Conservation (phyloP, 176 grass and related monocot species). For the Dendrocalamus sinicus region DNA sequence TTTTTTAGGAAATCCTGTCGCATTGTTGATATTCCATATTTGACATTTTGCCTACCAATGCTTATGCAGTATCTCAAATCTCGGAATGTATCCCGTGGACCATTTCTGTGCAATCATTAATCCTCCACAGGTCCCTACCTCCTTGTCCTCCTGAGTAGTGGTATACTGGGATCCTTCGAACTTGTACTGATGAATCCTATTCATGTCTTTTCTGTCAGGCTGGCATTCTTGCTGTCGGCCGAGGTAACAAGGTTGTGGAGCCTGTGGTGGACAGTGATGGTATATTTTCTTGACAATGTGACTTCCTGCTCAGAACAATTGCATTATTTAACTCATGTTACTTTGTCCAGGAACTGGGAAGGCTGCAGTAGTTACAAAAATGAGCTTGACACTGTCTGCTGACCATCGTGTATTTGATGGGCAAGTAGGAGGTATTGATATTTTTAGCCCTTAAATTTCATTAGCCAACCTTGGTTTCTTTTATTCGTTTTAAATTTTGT, state of each 20-base stretch:
- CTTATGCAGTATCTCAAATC: conserved; percentile 89
- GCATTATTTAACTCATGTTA: conserved; percentile 20
- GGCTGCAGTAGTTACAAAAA: conserved; percentile 74
- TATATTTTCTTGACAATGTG: conserved; percentile 46
- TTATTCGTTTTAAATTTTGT: conserved; percentile 28
- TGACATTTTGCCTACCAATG: conserved; percentile 25
- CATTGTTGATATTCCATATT: conserved; percentile 26
- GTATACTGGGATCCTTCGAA: conserved; percentile 6
- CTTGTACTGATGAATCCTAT: conserved; percentile 25
- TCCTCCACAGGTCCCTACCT: conserved; percentile 76
- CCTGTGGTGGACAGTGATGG: conserved; percentile 79
- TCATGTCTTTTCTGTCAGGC: conserved; percentile 53
- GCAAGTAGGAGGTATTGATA: conserved; percentile 69
- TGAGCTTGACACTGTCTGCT: conserved; percentile 88
- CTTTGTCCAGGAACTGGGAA: conserved; percentile 73
- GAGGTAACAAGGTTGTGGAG: conserved; percentile 84
- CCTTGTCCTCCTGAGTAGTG: conserved; percentile 9
- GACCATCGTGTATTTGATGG: conserved; percentile 94
- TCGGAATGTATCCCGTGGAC: conserved; percentile 97
- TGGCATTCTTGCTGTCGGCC: conserved; percentile 89
- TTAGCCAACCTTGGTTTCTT: neutral
- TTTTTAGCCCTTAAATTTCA: conserved; percentile 26
- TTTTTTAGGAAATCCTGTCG: conserved; percentile 14
- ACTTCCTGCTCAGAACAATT: conserved; percentile 28
- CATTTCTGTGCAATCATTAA: conserved; percentile 99